Evolutionary conservation across 768 basidiomycete genomes (phyloP).

Genomic region (Pleurotus ostreatus): DNA sequence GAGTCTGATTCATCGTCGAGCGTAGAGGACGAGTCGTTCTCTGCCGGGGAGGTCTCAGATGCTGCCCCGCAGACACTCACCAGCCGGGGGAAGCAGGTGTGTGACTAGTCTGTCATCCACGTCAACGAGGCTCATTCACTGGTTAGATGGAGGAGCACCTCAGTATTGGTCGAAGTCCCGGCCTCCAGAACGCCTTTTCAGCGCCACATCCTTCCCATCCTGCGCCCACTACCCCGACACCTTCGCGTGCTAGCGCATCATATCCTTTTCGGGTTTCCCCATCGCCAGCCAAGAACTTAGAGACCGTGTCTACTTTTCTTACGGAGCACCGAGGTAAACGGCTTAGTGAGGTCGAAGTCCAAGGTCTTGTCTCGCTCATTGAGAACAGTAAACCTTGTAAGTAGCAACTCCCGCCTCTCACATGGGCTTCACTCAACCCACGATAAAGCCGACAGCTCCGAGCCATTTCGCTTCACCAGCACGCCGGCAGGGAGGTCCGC

Average conservation of each 20-base stretch:
- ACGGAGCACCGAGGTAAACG: slow-evolving; percentile 41
- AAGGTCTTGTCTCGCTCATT: slow-evolving; percentile 52
- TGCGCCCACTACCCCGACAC: slow-evolving; percentile 4
- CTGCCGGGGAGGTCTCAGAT: not conserved
- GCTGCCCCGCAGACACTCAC: slow-evolving; percentile 9
- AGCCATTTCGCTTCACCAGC: slow-evolving; percentile 64
- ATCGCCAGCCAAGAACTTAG: slow-evolving; percentile 40
- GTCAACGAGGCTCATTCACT: not conserved
- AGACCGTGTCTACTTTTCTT: slow-evolving; percentile 46
- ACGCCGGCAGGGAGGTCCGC: slow-evolving; percentile 27
- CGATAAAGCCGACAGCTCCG: slow-evolving; percentile 29
- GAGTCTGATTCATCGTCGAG: slow-evolving; percentile 15
- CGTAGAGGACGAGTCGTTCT: slow-evolving; percentile 17
- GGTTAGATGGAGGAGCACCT: not conserved
- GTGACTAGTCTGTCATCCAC: not conserved
- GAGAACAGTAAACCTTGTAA: slow-evolving; percentile 34
- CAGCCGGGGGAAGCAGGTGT: slow-evolving; percentile 14
- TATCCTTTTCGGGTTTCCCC: slow-evolving; percentile 17
- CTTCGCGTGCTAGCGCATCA: slow-evolving; percentile 3
- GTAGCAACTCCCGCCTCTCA: slow-evolving; percentile 9
- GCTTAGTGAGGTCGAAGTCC: slow-evolving; percentile 49
- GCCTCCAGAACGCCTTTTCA: slow-evolving; percentile 5
- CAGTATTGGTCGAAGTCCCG: not conserved
- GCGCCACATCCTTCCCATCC: slow-evolving; percentile 3
- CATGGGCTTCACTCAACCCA: slow-evolving; percentile 1